Conservation (phyloP, 371 early-diverging fungal genomes). For the Mucor lusitanicus region DNA sequence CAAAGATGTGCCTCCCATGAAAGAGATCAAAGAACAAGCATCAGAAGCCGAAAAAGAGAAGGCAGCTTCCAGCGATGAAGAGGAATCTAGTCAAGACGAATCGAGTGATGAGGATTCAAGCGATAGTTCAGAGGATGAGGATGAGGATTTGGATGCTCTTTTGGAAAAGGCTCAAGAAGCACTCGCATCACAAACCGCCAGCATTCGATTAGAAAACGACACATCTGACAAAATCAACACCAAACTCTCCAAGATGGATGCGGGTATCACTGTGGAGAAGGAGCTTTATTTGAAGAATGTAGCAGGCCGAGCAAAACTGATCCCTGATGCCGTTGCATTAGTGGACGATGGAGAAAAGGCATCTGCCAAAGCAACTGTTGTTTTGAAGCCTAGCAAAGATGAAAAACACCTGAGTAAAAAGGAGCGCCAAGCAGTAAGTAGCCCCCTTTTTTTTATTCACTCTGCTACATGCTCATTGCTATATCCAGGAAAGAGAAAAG, state of each 20-base stretch:
- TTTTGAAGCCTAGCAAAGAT: constrained; percentile 23
- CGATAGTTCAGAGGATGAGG: constrained; percentile 19
- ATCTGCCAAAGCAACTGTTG: constrained; percentile 21
- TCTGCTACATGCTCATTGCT: too few species aligned
- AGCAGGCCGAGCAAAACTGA: constrained; percentile 21
- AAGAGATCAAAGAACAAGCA: background rate
- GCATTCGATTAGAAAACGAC: constrained; percentile 13
- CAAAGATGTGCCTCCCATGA: background rate
- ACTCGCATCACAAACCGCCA: constrained; percentile 32
- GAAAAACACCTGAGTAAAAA: constrained; percentile 24
- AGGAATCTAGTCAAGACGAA: constrained; percentile 5
- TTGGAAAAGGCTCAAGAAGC: constrained; percentile 54
- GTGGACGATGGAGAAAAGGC: constrained; percentile 11
- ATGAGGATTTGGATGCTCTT: constrained; percentile 49
- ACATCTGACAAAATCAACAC: constrained; percentile 1
- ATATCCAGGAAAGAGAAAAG: constrained; percentile 66
- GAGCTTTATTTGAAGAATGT: constrained; percentile 33
- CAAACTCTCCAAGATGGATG: constrained; percentile 43
- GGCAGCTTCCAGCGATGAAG: background rate
- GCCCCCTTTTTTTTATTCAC: too few species aligned
- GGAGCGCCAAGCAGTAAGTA: constrained; percentile 42
- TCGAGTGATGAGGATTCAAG: constrained; percentile 2
- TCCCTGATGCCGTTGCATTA: constrained; percentile 23
- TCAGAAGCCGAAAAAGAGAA: background rate
- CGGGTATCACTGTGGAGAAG: constrained; percentile 29